Evolutionary conservation across 1,139 yeast species (phyloP).

Genomic region (Yamadazyma conglobata): DNA sequence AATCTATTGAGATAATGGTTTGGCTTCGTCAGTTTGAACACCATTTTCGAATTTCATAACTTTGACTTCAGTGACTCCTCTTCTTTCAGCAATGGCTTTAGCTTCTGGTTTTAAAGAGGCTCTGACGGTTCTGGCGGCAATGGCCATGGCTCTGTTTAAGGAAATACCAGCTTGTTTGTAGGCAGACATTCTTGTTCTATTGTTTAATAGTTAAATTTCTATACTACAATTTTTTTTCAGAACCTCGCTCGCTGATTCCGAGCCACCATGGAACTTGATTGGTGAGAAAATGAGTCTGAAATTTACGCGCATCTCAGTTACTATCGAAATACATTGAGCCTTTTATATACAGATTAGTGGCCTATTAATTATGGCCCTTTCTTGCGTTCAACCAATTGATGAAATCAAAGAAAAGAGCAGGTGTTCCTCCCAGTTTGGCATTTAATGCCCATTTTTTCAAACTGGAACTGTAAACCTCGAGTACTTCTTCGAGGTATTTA

Average conservation of each 20-base stretch:
- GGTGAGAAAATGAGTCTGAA: constrained; percentile 2
- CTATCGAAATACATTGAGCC: too few species aligned
- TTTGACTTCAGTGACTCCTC: constrained; percentile 74
- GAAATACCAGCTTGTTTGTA: constrained; percentile 87
- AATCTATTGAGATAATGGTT: constrained; percentile 22
- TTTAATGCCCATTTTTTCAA: constrained; percentile 60
- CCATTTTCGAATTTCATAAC: constrained; percentile 76
- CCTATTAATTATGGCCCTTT: constrained; percentile 8
- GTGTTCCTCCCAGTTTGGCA: constrained; percentile 47
- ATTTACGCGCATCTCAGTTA: constrained; percentile 2
- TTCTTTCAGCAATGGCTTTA: constrained; percentile 71
- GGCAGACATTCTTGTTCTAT: constrained; percentile 51
- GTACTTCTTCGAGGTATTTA: constrained; percentile 31
- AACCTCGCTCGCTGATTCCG: constrained; percentile 1
- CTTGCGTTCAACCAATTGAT: constrained; percentile 72
- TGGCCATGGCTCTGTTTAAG: constrained; percentile 85
- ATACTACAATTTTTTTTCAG: constrained; percentile 1
- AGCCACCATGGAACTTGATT: constrained; percentile 1
- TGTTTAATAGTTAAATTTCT: constrained; percentile 1
- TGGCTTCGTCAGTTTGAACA: constrained; percentile 32
- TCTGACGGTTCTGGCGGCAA: constrained; percentile 89
- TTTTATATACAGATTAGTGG: neutral
- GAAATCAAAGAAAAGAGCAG: constrained; percentile 70
- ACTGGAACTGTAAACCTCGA: constrained; percentile 55
- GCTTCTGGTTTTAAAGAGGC: constrained; percentile 84